Evolutionary conservation across 768 basidiomycete species (phyloP), one percentile per base, ranked within the genome.

Genomic region (Suillus ampliporus): DNA sequence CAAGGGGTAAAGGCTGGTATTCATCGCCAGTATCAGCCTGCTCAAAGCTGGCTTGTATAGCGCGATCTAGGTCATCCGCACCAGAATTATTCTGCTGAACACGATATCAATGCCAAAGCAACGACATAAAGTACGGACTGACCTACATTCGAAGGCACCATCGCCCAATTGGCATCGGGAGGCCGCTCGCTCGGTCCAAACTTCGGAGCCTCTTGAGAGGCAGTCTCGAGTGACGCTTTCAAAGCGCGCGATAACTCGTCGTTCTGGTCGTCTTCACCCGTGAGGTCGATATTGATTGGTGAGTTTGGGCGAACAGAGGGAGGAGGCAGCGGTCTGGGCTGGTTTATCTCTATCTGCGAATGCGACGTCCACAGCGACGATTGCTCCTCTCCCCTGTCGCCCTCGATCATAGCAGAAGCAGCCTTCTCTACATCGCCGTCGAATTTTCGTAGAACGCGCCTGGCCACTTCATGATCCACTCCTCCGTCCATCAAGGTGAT

Each of bases 1-100:
- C 83, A 4, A 85, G 67, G 0, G 86, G 83, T 40, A 83, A 76
- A 26, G 81, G 78, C 56, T 87, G 86, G 40, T 81, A 77, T 4
- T 87, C 87, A 28, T 81, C 77, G 26, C 76, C 72, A 65, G 85
- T 82, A 21, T 85, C 83, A 56, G 64, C 60, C 26, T 76, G 70
- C 21, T 86, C 80, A 61, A 91, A 76, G 71, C 89, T 91, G 5
- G 86, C 89, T 73, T 89, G 84, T 47, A 92, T 90, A 1, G 89
- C 91, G 31, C 87, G 85, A 66, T 84, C 86, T 74, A 92, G 54
- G 17, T 56, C 54, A 26, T 81, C 81, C 2, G 80, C 80, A 23
- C 83, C 76, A 37, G 76, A 64, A 21, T 59, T 72, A 60, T 64
- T 70, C 61, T 73, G 76, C 80, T 80, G 67, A 70, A 43, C 66